Conservation (phyloP, 192 early-diverging fungal species). For the Rhizophagus clarus region DNA sequence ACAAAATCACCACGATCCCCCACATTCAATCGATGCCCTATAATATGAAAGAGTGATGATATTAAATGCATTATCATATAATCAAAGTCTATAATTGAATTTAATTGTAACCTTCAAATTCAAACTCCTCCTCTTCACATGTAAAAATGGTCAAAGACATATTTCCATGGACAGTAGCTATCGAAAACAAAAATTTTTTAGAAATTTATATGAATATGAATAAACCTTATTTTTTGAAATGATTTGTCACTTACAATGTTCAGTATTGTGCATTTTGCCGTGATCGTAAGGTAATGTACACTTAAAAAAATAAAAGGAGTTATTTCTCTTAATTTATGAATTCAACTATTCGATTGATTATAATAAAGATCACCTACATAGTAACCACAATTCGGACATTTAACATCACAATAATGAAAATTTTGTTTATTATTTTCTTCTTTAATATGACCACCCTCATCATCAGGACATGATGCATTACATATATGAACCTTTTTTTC, state of each 20-base stretch:
- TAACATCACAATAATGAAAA: slow-evolving; percentile 25
- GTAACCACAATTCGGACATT: slow-evolving; percentile 29
- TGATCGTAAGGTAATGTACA: slow-evolving; percentile 39
- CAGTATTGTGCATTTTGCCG: slow-evolving; percentile 34
- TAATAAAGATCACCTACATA: slow-evolving; percentile 14
- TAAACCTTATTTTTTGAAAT: neutral
- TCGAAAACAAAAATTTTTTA: neutral
- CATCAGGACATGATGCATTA: slow-evolving; percentile 36
- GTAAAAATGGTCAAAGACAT: slow-evolving; percentile 41
- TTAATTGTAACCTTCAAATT: slow-evolving; percentile 23
- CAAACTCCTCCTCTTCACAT: slow-evolving; percentile 39
- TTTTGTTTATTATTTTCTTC: slow-evolving; percentile 17
- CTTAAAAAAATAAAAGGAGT: slow-evolving; percentile 17
- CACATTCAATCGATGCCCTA: slow-evolving; percentile 34
- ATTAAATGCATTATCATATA: neutral
- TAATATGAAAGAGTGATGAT: neutral
- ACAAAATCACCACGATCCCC: slow-evolving; percentile 40
- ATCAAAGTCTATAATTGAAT: neutral
- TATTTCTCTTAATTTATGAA: neutral
- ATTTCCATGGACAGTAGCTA: slow-evolving; percentile 38
- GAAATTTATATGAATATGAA: neutral
- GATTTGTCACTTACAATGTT: slow-evolving; percentile 26
- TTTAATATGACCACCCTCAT: slow-evolving; percentile 19
- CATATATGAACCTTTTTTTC: slow-evolving; percentile 34
- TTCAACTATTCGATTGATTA: neutral